Percentiles rank a stretch among this genome's conserved stretches.
Conservation (phyloP, 805 yeast genomes). For the Jamesozyma gamospora region DNA sequence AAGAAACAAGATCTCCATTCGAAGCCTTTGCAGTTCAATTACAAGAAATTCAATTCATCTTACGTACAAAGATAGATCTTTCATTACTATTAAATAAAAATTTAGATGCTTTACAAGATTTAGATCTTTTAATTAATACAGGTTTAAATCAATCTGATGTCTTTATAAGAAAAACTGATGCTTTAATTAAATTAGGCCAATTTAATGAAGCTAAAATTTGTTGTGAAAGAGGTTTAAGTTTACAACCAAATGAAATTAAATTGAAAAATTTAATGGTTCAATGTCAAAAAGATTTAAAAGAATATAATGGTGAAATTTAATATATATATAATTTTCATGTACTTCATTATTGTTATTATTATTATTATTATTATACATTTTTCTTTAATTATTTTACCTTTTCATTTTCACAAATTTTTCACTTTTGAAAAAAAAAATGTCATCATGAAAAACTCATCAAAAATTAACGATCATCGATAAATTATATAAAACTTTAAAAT, state of each 20-base stretch:
- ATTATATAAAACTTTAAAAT: too few relatives aligned
- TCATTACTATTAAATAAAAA: slow-evolving; percentile 44
- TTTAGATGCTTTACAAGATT: slow-evolving; percentile 55
- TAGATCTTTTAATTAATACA: slow-evolving; percentile 53
- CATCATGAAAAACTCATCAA: too few relatives aligned
- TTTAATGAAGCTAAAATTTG: slow-evolving; percentile 53
- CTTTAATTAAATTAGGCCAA: slow-evolving; percentile 51
- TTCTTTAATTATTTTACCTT: too few relatives aligned
- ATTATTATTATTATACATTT: too few relatives aligned
- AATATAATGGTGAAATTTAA: slow-evolving; percentile 25
- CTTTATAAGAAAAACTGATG: slow-evolving; percentile 61
- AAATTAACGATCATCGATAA: too few relatives aligned
- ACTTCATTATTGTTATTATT: too few relatives aligned
- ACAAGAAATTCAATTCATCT: slow-evolving; percentile 54
- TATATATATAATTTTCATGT: neutral
- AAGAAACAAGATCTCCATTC: slow-evolving; percentile 54
- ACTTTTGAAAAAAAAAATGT: too few relatives aligned
- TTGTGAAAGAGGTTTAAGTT: slow-evolving; percentile 65
- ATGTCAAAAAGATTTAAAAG: slow-evolving; percentile 20
- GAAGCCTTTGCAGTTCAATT: slow-evolving; percentile 65
- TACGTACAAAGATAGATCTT: slow-evolving; percentile 66
- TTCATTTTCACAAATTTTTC: too few relatives aligned
- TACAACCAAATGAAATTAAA: slow-evolving; percentile 41
- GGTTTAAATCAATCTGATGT: slow-evolving; percentile 57
- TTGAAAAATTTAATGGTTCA: slow-evolving; percentile 21